Evolutionary conservation across 2,329 filamentous ascomycete genomes (phyloP).

Genomic region (Nectriaceae sp.): DNA sequence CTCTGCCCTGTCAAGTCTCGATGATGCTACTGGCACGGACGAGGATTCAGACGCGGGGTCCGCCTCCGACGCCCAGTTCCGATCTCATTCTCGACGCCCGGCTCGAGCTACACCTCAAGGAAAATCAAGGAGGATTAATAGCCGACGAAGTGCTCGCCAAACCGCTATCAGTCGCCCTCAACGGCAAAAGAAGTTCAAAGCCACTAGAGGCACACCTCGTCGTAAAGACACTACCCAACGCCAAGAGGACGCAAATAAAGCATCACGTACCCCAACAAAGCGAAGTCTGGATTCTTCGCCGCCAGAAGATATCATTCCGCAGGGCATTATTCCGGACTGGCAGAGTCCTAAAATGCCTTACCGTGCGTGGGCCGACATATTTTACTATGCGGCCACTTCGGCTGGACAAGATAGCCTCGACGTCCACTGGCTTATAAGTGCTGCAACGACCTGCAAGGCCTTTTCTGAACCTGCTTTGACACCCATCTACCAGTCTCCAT

Average conservation of each 20-base stretch:
- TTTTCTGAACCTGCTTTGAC: constrained; percentile 75
- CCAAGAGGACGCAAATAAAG: constrained; percentile 4
- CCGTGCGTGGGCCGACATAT: constrained; percentile 68
- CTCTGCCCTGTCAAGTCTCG: constrained; percentile 10
- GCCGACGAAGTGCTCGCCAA: constrained; percentile 15
- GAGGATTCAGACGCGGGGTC: neutral
- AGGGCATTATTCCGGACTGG: constrained; percentile 53
- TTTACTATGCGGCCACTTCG: constrained; percentile 64
- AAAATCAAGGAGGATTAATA: constrained; percentile 1
- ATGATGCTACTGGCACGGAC: constrained; percentile 1
- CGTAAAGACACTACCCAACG: constrained; percentile 17
- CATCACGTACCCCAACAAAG: constrained; percentile 17
- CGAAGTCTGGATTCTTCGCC: constrained; percentile 13
- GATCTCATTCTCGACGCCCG: neutral
- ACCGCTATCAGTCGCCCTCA: constrained; percentile 10
- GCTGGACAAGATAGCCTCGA: constrained; percentile 42
- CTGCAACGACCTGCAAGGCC: constrained; percentile 61
- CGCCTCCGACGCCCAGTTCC: neutral
- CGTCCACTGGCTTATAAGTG: constrained; percentile 65
- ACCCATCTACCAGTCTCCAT: constrained; percentile 70
- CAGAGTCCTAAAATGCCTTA: constrained; percentile 60
- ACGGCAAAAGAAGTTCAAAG: neutral
- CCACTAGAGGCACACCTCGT: neutral
- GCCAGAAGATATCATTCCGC: constrained; percentile 7
- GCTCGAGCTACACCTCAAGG: neutral